Evolutionary conservation across 352 stramenopile genomes (phyloP).

Genomic region (Peronospora farinosa): DNA sequence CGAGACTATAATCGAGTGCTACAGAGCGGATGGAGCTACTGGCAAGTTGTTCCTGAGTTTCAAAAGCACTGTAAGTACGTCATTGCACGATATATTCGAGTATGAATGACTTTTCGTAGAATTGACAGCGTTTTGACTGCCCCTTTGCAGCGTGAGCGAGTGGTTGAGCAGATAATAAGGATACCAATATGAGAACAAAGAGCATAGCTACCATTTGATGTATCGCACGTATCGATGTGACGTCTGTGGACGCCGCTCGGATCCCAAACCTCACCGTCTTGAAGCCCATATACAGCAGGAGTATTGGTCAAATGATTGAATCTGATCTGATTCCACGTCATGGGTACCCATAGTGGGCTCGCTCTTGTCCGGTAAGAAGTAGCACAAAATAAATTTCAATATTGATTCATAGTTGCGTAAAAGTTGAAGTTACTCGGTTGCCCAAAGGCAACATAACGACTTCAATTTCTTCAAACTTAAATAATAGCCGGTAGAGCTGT

Average conservation of each 20-base stretch:
- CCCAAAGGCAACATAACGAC: too few species aligned
- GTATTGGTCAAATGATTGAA: constrained; percentile 2
- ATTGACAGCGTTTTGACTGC: constrained; percentile 27
- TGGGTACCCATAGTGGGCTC: too few species aligned
- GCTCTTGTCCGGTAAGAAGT: too few species aligned
- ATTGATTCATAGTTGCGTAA: too few species aligned
- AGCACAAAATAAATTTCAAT: too few species aligned
- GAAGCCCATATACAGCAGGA: constrained; percentile 11
- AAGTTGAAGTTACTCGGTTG: too few species aligned
- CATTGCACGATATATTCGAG: constrained; percentile 43
- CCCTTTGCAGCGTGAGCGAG: constrained; percentile 1
- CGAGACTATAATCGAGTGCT: constrained; percentile 19
- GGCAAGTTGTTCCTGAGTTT: constrained; percentile 32
- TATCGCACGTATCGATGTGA: not conserved
- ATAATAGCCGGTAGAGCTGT: too few species aligned
- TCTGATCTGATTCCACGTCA: too few species aligned
- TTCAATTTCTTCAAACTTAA: too few species aligned
- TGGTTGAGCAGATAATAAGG: constrained; percentile 1
- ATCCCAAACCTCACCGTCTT: constrained; percentile 13
- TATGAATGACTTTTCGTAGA: constrained; percentile 27
- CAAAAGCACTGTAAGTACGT: constrained; percentile 23
- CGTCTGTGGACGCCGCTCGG: constrained; percentile 2
- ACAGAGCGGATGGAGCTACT: constrained; percentile 17
- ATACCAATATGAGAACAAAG: constrained; percentile 8
- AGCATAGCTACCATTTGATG: constrained; percentile 6